Conservation (phyloP, 257 asterid species). For the Parsonsia alboflavescens region DNA sequence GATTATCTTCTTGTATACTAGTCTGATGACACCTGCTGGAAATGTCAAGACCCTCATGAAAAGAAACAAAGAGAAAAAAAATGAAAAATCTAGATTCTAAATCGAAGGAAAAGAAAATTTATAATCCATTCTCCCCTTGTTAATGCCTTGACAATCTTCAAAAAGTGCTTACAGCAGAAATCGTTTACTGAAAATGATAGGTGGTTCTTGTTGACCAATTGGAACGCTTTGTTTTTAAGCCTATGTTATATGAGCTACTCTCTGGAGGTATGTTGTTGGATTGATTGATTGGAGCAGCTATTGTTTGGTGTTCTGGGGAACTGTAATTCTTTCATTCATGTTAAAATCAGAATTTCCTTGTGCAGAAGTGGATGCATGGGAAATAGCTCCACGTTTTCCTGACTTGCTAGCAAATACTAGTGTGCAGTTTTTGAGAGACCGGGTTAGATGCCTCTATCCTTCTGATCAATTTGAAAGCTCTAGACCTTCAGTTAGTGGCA, state of each 20-base stretch:
- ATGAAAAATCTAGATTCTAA: too few relatives aligned
- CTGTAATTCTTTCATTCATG: constrained; percentile 6
- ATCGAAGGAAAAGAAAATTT: neutral
- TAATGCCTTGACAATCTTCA: neutral
- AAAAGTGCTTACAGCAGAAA: neutral
- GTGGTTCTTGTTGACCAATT: constrained; percentile 91
- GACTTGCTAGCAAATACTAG: constrained; percentile 74
- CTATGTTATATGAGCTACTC: constrained; percentile 86
- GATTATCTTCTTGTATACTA: too few relatives aligned
- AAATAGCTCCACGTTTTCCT: constrained; percentile 88
- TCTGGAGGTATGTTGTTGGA: constrained; percentile 67
- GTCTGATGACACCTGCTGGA: too few relatives aligned
- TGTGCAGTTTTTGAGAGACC: constrained; percentile 71
- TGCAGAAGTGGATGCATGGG: constrained; percentile 98
- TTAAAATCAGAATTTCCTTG: constrained; percentile 13
- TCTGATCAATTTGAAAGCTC: constrained; percentile 51
- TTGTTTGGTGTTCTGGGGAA: neutral
- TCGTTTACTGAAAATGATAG: constrained; percentile 29
- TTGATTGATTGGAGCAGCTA: constrained; percentile 8
- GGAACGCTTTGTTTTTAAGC: constrained; percentile 92
- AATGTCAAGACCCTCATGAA: too few relatives aligned
- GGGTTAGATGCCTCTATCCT: constrained; percentile 65
- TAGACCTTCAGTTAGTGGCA: constrained; percentile 34
- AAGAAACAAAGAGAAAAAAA: too few relatives aligned
- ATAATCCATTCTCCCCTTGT: too few relatives aligned